phyloP scores from a whole-genome alignment of 2,329 filamentous ascomycete genomes.

The Calonectria henricotiae region DNA sequence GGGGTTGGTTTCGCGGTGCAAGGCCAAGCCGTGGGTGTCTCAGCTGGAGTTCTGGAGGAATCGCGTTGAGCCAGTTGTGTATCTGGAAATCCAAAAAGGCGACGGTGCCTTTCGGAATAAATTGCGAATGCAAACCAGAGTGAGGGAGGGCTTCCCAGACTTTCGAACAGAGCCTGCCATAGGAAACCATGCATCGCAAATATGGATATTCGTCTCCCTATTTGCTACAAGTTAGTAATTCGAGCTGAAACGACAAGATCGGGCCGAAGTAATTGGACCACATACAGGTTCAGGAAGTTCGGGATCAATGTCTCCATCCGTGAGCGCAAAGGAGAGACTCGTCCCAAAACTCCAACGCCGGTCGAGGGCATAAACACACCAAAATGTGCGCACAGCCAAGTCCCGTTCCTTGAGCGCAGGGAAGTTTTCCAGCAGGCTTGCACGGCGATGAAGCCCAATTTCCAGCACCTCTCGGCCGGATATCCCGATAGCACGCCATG shows the following conservation, averaged over 20 bases:
- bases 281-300: slow-evolving; percentile 63
- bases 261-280: not conserved
- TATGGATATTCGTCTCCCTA: slow-evolving; percentile 59
- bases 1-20: slow-evolving; percentile 54
- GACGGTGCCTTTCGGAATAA: slow-evolving; percentile 60
- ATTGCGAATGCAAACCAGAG: slow-evolving; percentile 56
- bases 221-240: not conserved
- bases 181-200: slow-evolving; percentile 65
- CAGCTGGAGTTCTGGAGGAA: slow-evolving; percentile 62
- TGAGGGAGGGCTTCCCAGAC: slow-evolving; percentile 64
- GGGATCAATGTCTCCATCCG: slow-evolving; percentile 67
- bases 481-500: slow-evolving; percentile 66
- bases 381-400: slow-evolving; percentile 62
- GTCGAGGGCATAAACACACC: slow-evolving; percentile 69
- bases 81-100: slow-evolving; percentile 62
- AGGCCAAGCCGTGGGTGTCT: slow-evolving; percentile 59
- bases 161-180: slow-evolving; percentile 64
- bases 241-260: too few relatives aligned
- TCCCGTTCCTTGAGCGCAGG: slow-evolving; percentile 53
- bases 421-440: slow-evolving; percentile 62
- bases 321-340: slow-evolving; percentile 66
- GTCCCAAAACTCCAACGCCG: slow-evolving; percentile 70
- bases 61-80: slow-evolving; percentile 65
- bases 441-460: slow-evolving; percentile 65
- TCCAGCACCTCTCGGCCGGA: slow-evolving; percentile 65